Evolutionary conservation across 2,329 filamentous ascomycete species (phyloP), one percentile per base, ranked within the genome.

Genomic region (Emydomyces testavorans): DNA sequence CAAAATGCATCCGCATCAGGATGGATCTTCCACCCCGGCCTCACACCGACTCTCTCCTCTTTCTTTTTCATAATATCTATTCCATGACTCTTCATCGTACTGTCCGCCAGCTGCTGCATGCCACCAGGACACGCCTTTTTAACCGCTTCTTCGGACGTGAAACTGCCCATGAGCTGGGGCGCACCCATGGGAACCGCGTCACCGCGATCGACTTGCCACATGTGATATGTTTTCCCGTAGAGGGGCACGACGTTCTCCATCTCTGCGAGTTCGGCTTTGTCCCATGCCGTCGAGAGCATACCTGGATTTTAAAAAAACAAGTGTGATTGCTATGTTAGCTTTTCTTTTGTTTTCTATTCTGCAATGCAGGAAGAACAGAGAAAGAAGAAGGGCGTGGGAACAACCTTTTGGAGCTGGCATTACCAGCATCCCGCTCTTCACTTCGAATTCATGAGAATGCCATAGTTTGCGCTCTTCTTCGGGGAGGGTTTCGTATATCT

Each of bases 141-240:
- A 15, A 62, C 58, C 24, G 48, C 57, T 31, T 56, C 60, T 26
- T 60, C 54, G 13, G 58, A 56, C 2, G 53, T 61, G 53, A 71
- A 80, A 57, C 79, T 82, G 52, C 73, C 78, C 76, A 84, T 82
- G 54, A 83, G 63, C 63, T 80, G 65, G 48, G 80, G 79, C 52
- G 66, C 60, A 0, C 80, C 79, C 53, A 82, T 58, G 1, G 80
- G 80, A 46, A 83, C 58, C 44, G 68, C 64, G 58, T 90, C 78
- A 0, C 85, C 85, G 4, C 76, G 71, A 65, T 93, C 86, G 13
- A 82, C 78, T 72, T 93, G 85, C 87, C 88, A 94, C 35, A 92
- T 71, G 62, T 94, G 86, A 63, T 83, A 92, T 1, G 82, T 78
- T 62, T 94, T 94, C 7, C 87, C 87, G 59, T 93, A 93, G 2